phyloP scores from a whole-genome alignment of 148 eudicot species.

The Talinum fruticosum region DNA sequence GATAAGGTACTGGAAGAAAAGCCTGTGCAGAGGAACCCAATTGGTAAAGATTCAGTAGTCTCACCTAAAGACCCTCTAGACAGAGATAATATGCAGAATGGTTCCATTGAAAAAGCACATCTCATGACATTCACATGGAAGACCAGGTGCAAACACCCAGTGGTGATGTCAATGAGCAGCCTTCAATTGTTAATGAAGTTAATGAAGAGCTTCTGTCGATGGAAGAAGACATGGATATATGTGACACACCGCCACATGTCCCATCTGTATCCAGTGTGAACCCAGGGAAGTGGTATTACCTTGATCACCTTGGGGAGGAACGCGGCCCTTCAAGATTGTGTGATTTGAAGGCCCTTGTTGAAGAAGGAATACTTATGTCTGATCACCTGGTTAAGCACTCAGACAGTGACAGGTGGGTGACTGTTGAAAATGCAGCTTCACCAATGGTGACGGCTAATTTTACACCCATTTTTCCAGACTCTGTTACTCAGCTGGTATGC shows the following conservation, averaged over 20 bases:
- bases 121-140: conserved; percentile 29
- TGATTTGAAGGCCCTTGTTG: conserved; percentile 68
- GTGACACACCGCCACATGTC: conserved; percentile 92
- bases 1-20: conserved; percentile 48
- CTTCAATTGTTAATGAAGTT: conserved; percentile 38
- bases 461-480: conserved; percentile 62
- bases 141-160: conserved; percentile 34
- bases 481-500: conserved; percentile 58
- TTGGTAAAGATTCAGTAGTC: conserved; percentile 29
- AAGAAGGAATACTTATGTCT: conserved; percentile 69
- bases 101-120: conserved; percentile 32
- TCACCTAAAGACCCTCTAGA: conserved; percentile 39
- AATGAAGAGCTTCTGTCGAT: conserved; percentile 69
- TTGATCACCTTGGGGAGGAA: conserved; percentile 76
- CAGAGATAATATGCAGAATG: conserved; percentile 34
- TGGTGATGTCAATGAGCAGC: conserved; percentile 31
- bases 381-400: conserved; percentile 86
- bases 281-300: conserved; percentile 79
- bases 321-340: conserved; percentile 78
- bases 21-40: conserved; percentile 36
- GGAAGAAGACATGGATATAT: conserved; percentile 99
- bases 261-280: conserved; percentile 43
- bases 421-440: conserved; percentile 96
- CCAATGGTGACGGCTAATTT: conserved; percentile 61
- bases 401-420: conserved; percentile 89